These are phyloP conservation scores for Saturnispora serradocipensis DNA, from an alignment of 805 yeast genomes.

Conservation along the genomic window DNA sequence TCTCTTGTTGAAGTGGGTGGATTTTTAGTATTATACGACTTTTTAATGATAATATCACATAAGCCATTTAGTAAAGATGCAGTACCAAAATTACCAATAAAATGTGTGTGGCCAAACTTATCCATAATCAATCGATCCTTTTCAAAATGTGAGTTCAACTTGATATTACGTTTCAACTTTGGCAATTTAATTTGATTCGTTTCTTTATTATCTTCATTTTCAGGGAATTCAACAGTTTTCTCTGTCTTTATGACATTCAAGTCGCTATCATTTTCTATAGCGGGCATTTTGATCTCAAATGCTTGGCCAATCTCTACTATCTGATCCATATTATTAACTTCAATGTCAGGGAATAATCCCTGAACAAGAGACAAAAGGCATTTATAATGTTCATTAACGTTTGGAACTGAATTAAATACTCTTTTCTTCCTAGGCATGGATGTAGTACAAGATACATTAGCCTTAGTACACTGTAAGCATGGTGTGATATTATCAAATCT, in stretches of 20 bases:
- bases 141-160: slow-evolving; percentile 17
- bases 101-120: slow-evolving; percentile 38
- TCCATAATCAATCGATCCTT: slow-evolving; percentile 34
- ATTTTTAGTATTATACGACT: slow-evolving; percentile 23
- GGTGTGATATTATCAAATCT: slow-evolving; percentile 32
- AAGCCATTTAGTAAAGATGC: slow-evolving; percentile 35
- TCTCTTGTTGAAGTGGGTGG: slow-evolving; percentile 28
- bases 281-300: slow-evolving; percentile 30
- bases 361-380: slow-evolving; percentile 31
- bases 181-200: slow-evolving; percentile 3
- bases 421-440: slow-evolving; percentile 34
- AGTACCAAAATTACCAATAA: slow-evolving; percentile 39
- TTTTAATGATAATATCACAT: slow-evolving; percentile 34
- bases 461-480: slow-evolving; percentile 31
- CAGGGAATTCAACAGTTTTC: neutral
- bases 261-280: slow-evolving; percentile 11
- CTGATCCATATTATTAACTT: slow-evolving; percentile 34
- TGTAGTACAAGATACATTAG: slow-evolving; percentile 33
- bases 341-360: slow-evolving; percentile 37
- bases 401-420: slow-evolving; percentile 34
- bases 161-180: slow-evolving; percentile 17
- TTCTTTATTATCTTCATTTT: neutral
- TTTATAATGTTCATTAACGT: slow-evolving; percentile 35
- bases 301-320: slow-evolving; percentile 30
- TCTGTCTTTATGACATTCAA: neutral